phyloP scores from a whole-genome alignment of 2,329 filamentous ascomycete genomes.

The Stachybotrys elegans region DNA sequence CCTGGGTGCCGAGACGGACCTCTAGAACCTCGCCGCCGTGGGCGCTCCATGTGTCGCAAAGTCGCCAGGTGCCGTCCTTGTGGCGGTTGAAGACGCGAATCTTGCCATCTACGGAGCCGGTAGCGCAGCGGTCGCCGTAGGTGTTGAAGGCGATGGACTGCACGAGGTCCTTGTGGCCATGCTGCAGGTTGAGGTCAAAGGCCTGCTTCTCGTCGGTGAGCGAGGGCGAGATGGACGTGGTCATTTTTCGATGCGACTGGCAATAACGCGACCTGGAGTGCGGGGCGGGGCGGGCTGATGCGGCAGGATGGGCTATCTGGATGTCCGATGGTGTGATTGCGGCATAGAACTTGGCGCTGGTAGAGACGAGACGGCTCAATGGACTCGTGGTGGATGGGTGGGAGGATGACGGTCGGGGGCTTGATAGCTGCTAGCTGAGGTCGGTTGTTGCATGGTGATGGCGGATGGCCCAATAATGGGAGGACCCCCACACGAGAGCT shows the following conservation, averaged over 20 bases:
- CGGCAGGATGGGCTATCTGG: no score
- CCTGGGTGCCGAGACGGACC: slow-evolving; percentile 44
- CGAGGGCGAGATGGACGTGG: slow-evolving; percentile 25
- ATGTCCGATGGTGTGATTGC: slow-evolving; percentile 1
- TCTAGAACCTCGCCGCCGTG: slow-evolving; percentile 89
- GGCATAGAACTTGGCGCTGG: no score
- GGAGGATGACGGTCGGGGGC: no score
- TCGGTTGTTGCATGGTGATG: no score
- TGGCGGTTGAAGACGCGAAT: slow-evolving; percentile 88
- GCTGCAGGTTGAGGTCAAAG: slow-evolving; percentile 60
- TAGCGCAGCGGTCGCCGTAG: slow-evolving; percentile 87
- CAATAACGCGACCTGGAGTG: no score
- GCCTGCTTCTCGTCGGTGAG: slow-evolving; percentile 39
- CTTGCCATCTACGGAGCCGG: slow-evolving; percentile 86
- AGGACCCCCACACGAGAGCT: no score
- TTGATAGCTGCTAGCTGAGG: no score
- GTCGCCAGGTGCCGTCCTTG: slow-evolving; percentile 69
- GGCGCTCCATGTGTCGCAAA: slow-evolving; percentile 84
- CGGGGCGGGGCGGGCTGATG: no score
- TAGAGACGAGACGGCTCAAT: no score
- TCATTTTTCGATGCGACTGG: slow-evolving; percentile 22
- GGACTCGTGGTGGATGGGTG: no score
- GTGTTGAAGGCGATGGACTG: slow-evolving; percentile 85
- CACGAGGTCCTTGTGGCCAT: slow-evolving; percentile 75
- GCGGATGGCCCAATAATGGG: no score